A percentile compares a stretch with the other conserved stretches of the same genome.
phyloP scores from a whole-genome alignment of 805 yeast genomes.

The Maudiozyma serrabonitensis region DNA sequence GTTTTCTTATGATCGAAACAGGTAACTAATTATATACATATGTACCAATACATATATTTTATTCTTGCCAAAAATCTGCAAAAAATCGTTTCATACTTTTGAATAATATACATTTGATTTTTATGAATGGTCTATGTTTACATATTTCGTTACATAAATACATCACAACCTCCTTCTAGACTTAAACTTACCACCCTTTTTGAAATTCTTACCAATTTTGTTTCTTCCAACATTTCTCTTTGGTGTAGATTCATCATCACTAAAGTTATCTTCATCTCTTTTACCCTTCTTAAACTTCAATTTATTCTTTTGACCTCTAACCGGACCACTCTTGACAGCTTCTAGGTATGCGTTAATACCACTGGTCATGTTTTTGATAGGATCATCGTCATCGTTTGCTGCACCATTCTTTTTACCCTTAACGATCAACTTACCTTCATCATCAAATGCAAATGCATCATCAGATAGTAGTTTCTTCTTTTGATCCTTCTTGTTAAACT shows the following conservation, averaged over 20 bases:
- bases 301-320: constrained; percentile 86
- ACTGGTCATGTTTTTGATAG: constrained; percentile 34
- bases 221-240: constrained; percentile 11
- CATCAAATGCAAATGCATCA: constrained; percentile 27
- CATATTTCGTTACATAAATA: not conserved
- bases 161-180: constrained; percentile 20
- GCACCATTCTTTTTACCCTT: constrained; percentile 20
- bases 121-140: not conserved
- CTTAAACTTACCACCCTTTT: constrained; percentile 18
- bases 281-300: constrained; percentile 72
- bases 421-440: constrained; percentile 30
- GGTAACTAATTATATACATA: too few species aligned
- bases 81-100: not conserved
- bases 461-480: constrained; percentile 23
- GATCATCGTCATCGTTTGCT: constrained; percentile 31
- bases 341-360: constrained; percentile 90
- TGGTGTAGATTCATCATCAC: constrained; percentile 37
- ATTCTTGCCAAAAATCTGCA: too few species aligned
- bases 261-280: constrained; percentile 43
- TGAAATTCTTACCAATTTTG: constrained; percentile 19
- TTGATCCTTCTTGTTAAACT: constrained; percentile 35
- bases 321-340: constrained; percentile 87
- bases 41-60: too few species aligned
- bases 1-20: too few species aligned
- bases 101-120: not conserved